These are phyloP conservation scores for Sarcomyxa edulis DNA, from an alignment of 768 basidiomycete species.

Conservation along the genomic window DNA sequence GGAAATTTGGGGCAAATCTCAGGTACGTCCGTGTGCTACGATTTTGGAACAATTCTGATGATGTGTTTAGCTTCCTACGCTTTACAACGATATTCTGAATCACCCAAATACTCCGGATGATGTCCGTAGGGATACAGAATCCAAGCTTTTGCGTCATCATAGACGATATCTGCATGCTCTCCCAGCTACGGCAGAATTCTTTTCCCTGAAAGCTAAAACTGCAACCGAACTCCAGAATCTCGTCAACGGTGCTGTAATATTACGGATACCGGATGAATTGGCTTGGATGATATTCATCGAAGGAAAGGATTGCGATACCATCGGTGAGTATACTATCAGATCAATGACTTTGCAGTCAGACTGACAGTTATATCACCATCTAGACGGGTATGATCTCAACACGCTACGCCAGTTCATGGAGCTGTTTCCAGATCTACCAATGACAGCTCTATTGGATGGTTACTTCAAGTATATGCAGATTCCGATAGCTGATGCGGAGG, in stretches of 20 bases:
- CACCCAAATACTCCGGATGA: conserved; percentile 78
- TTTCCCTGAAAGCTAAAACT: conserved; percentile 37
- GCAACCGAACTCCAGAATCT: conserved; percentile 67
- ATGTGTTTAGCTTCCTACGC: conserved; percentile 49
- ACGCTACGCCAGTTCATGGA: conserved; percentile 55
- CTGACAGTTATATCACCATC: too few species aligned
- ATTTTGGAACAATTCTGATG: conserved; percentile 8
- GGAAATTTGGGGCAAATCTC: conserved; percentile 59
- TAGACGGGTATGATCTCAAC: conserved; percentile 58
- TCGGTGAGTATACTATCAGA: conserved; percentile 51
- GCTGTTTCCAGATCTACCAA: conserved; percentile 56
- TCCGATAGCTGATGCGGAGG: conserved; percentile 32
- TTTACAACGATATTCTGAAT: conserved; percentile 78
- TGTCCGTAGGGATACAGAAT: conserved; percentile 71
- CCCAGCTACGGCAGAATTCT: conserved; percentile 32
- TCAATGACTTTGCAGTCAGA: too few species aligned
- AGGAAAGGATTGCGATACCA: conserved; percentile 56
- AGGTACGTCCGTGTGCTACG: conserved; percentile 30
- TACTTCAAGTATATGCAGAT: conserved; percentile 64
- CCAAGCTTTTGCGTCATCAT: conserved; percentile 65
- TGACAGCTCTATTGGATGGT: conserved; percentile 55
- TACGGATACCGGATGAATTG: conserved; percentile 71
- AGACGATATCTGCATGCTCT: conserved; percentile 58
- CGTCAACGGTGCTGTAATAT: conserved; percentile 67
- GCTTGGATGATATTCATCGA: conserved; percentile 84